Conservation (phyloP, 106 monocot genomes). For the Dioscorea zingiberensis region DNA sequence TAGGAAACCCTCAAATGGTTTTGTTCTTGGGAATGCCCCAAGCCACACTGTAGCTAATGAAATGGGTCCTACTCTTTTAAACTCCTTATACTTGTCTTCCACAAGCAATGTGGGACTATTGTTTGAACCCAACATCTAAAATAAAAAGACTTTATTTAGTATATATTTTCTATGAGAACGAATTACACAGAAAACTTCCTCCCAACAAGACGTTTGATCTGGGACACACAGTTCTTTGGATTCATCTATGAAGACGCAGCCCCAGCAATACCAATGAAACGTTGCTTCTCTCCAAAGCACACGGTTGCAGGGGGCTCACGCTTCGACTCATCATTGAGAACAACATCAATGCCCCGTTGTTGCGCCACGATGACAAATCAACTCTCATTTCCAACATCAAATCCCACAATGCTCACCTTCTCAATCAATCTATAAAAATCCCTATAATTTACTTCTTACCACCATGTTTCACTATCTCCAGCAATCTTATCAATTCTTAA, state of each 20-base stretch:
- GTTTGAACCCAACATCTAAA: too few species aligned
- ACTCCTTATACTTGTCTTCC: too few species aligned
- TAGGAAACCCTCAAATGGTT: too few species aligned
- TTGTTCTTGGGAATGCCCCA: too few species aligned
- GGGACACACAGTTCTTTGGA: constrained; percentile 70
- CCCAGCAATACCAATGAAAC: constrained; percentile 71
- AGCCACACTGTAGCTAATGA: too few species aligned
- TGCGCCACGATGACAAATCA: constrained; percentile 79
- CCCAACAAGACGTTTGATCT: constrained; percentile 83
- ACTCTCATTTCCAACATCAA: constrained; percentile 85
- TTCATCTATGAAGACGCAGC: constrained; percentile 73
- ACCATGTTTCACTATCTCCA: too few species aligned
- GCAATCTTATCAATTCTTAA: too few species aligned
- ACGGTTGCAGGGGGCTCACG: constrained; percentile 81
- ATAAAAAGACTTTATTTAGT: too few species aligned
- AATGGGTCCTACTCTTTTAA: too few species aligned
- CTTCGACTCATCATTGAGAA: constrained; percentile 93
- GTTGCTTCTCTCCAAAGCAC: constrained; percentile 82
- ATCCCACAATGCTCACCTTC: constrained; percentile 87
- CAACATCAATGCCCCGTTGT: constrained; percentile 81
- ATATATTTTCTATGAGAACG: too few species aligned
- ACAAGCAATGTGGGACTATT: too few species aligned
- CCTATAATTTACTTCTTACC: too few species aligned
- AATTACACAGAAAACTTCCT: constrained; percentile 53
- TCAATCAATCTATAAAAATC: neutral